A percentile compares a stretch with the other conserved stretches of the same genome.
Evolutionary conservation across 2,329 filamentous ascomycete species (phyloP).

Genomic region (Ceratocystis colombiana): DNA sequence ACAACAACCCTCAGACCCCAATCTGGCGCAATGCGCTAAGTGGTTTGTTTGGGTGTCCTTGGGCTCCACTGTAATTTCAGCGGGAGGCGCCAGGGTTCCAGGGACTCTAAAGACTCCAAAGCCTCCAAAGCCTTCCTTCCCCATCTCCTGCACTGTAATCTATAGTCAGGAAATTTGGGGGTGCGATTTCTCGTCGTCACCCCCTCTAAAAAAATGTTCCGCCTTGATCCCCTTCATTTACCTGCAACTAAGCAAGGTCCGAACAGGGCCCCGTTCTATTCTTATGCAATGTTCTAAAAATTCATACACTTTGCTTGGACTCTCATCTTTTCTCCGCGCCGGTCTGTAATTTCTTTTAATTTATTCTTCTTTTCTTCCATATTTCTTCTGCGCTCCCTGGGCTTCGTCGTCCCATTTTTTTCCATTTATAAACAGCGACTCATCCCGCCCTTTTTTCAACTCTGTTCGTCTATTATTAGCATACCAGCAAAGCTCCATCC

Average conservation of each 20-base stretch:
- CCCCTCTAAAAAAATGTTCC: neutral
- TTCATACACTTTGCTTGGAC: slow-evolving; percentile 11
- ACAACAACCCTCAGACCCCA: neutral
- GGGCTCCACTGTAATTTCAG: slow-evolving; percentile 13
- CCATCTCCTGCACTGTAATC: neutral
- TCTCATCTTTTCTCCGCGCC: neutral
- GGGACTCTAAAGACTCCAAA: neutral
- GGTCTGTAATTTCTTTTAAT: slow-evolving; percentile 1
- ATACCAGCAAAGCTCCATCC: slow-evolving; percentile 8
- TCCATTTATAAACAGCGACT: slow-evolving; percentile 12
- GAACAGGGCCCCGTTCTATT: slow-evolving; percentile 10
- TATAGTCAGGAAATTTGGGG: neutral
- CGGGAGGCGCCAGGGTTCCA: neutral
- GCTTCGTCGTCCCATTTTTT: slow-evolving; percentile 6
- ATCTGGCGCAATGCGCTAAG: neutral
- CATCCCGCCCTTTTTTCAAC: slow-evolving; percentile 7
- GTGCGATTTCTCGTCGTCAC: neutral
- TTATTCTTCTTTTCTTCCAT: slow-evolving; percentile 16
- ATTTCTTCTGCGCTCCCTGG: neutral
- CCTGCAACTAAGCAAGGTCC: slow-evolving; percentile 3
- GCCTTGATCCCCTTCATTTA: slow-evolving; percentile 10
- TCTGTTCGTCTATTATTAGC: slow-evolving; percentile 17
- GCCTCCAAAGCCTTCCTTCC: neutral
- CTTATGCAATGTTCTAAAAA: slow-evolving; percentile 14
- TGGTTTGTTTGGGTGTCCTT: neutral